Evolutionary conservation across 2,329 filamentous ascomycete species (phyloP), one percentile per base, ranked within the genome.

Genomic region (Pseudocercospora pini-densiflorae): DNA sequence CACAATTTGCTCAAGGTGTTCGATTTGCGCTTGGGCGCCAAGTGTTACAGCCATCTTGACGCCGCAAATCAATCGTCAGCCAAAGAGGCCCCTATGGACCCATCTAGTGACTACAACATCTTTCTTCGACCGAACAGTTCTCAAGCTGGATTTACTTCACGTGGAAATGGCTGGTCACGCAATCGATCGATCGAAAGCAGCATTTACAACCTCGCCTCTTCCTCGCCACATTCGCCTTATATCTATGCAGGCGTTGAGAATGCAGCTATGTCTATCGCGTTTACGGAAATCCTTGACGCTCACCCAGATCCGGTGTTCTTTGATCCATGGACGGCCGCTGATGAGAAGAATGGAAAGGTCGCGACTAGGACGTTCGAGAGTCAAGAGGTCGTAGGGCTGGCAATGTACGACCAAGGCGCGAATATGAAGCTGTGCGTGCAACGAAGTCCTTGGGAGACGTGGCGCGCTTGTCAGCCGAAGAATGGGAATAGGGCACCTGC

Each of bases 1-100:
- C 85, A 89, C 74, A 84, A 82, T 53, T 80, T 89, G 59, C 77
- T 90, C 53, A 89, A 89, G 70, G 79, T 89, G 4, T 90, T 88
- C 69, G 88, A 90, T 70, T 74, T 90, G 51, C 86, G 88, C 24
- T 79, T 88, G 72, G 75, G 75, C 8, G 70, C 73, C 1, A 75
- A 74, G 55, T 71, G 71, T 63, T 77, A 77, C 66, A 69, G 62
- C 63, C 75, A 75, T 57, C 70, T 78, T 21, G 70, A 78, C n/a
- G 61, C 67, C 6, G 55, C 55, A 21, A 58, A 58, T 24, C 55
- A 58, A 58, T 58, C 55, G 16, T 43, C 55, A 19, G 55, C 55
- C 16, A 36, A 58, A 36, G 55, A 21, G 16, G 55, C 31, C 21
- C 55, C 55, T 40, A 43, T 58, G 55, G 54, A 54, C 21, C 23